Evolutionary conservation across 139 green algal species (phyloP), one percentile per base, ranked within the genome.

Genomic region (Volvox africanus): DNA sequence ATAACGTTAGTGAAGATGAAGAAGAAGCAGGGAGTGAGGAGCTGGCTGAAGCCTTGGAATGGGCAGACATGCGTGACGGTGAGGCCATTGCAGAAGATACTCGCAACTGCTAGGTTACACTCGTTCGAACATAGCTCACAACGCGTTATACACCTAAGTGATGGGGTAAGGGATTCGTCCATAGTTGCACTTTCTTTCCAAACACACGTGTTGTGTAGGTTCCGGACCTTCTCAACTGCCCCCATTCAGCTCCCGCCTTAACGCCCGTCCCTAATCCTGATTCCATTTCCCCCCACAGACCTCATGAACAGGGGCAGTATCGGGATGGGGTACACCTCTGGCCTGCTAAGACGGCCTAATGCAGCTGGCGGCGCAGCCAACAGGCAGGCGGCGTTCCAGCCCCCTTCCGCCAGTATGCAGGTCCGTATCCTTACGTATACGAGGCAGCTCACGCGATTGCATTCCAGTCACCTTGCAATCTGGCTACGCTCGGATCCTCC

Each of bases 31-130:
- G 94, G 1, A 92, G 96, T 21, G 95, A 97, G 17, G 94, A 96
- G 9, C 28, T 97, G 2, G 93, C 90, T 20, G 92, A 92, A 5
- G 96, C 95, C 0, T 50, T 98, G 44, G 96, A 98, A 61, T 98
- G 95, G 96, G 95, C 94, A 21, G 96, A 98, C 82, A 91, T 96
- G 69, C 91, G 92, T 1, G 96, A 98, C 68, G 94, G 95, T 97
- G 86, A 21, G 92, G 44, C 44, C 44, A 14, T 55, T 5, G 44
- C 44, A 55, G 44, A 9, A 55, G 44, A 55, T 55, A 55, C 44
- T 55, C 44, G 44, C 44, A 55, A 55, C 44, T 55, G 44, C 44
- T 5, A 55, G 44, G 44, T 55, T 55, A 55, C 44, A 55, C 5
- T 55, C 44, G 44, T 55, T 14, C 5, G 5, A 55, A 55, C 5